A percentile compares a stretch with the other conserved stretches of the same genome.
Evolutionary conservation across 257 asterid species (phyloP).

Genomic region (Solanum ossicruentum): DNA sequence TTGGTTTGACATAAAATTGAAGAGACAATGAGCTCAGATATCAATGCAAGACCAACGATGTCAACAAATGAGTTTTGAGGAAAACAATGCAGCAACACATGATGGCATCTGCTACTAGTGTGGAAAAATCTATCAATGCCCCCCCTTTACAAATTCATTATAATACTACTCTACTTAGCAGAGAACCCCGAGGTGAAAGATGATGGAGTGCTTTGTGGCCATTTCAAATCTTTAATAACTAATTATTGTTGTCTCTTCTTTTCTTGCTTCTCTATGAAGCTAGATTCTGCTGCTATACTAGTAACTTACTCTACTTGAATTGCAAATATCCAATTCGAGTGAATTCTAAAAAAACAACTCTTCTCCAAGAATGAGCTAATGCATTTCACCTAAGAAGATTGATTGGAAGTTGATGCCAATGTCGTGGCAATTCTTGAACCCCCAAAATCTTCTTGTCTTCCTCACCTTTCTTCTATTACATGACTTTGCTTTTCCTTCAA

Average conservation of each 20-base stretch:
- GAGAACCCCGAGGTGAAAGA: constrained; percentile 63
- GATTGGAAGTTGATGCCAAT: constrained; percentile 46
- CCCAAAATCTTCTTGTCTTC: constrained; percentile 19
- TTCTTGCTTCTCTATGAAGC: constrained; percentile 23
- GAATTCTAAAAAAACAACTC: constrained; percentile 1
- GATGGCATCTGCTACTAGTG: constrained; percentile 18
- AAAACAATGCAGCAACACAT: constrained; percentile 78
- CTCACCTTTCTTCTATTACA: constrained; percentile 4
- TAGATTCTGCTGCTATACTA: background rate
- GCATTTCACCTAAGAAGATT: constrained; percentile 32
- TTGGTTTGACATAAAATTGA: background rate
- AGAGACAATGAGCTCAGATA: constrained; percentile 19
- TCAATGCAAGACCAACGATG: constrained; percentile 38
- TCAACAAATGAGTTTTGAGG: constrained; percentile 21
- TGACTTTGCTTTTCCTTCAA: background rate
- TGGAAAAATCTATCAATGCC: background rate
- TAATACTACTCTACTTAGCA: constrained; percentile 1
- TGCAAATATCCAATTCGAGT: background rate
- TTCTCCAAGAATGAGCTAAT: constrained; percentile 20
- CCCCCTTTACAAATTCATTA: background rate
- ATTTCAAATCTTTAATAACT: constrained; percentile 6
- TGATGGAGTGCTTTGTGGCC: constrained; percentile 16
- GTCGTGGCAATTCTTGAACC: constrained; percentile 64
- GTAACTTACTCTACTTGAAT: background rate
- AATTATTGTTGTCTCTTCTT: constrained; percentile 5